These are phyloP conservation scores for Potentilla sterilis DNA, from an alignment of 306 rosid genomes.

Conservation along the genomic window DNA sequence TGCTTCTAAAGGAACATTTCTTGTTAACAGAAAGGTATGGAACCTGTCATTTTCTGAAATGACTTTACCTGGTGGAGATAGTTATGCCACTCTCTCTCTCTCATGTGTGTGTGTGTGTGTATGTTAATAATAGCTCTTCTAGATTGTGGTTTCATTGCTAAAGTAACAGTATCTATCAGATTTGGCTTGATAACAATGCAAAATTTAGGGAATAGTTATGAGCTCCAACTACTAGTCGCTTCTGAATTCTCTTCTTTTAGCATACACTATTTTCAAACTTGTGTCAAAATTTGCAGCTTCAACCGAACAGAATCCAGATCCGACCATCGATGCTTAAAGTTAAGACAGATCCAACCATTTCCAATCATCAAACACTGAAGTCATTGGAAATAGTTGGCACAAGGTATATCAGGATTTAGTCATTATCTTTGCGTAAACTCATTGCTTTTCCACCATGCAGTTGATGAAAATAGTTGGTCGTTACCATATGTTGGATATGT, in stretches of 20 bases:
- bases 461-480: background rate
- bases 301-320: constrained; percentile 56
- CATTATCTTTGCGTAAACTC: background rate
- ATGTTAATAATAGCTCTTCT: background rate
- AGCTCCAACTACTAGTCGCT: background rate
- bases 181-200: background rate
- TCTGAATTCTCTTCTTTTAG: background rate
- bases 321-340: constrained; percentile 81
- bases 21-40: constrained; percentile 59
- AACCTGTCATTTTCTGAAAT: background rate
- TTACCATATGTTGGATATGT: background rate
- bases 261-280: background rate
- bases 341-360: constrained; percentile 31
- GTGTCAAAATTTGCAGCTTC: constrained; percentile 48
- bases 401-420: constrained; percentile 48
- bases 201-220: background rate
- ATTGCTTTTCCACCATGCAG: background rate
- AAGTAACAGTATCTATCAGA: background rate
- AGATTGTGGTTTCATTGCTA: constrained; percentile 1
- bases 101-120: rapidly evolving
- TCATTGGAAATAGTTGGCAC: constrained; percentile 70
- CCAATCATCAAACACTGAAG: constrained; percentile 33
- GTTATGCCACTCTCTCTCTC: background rate
- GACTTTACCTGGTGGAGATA: background rate
- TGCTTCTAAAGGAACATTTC: constrained; percentile 72